These are phyloP conservation scores for Hyaloscypha variabilis DNA, from an alignment of 495 filamentous ascomycete genomes.

Conservation along the genomic window DNA sequence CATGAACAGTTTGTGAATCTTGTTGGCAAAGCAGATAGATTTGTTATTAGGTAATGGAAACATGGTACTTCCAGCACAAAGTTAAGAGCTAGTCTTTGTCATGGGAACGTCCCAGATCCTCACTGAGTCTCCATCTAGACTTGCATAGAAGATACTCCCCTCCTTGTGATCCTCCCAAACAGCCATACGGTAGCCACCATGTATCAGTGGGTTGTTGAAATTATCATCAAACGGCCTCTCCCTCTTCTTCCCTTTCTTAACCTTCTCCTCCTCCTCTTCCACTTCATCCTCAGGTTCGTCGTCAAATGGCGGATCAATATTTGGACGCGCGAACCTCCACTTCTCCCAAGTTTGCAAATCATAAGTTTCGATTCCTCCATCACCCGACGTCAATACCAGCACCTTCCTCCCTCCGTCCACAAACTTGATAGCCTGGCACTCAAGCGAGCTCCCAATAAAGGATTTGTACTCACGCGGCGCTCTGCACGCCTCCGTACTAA, in stretches of 20 bases:
- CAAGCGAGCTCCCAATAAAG: constrained; percentile 9
- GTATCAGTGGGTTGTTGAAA: background rate
- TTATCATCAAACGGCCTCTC: background rate
- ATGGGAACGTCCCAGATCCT: constrained; percentile 18
- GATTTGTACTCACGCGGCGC: background rate
- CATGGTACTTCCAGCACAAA: too few relatives aligned
- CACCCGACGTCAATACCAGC: constrained; percentile 13
- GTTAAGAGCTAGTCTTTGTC: too few relatives aligned
- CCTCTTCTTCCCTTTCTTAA: background rate
- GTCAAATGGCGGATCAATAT: constrained; percentile 6
- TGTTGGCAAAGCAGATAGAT: too few relatives aligned
- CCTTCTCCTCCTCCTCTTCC: background rate
- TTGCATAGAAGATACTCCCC: constrained; percentile 10
- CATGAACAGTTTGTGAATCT: too few relatives aligned
- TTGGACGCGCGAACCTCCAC: constrained; percentile 19
- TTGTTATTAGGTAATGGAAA: too few relatives aligned
- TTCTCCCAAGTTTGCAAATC: constrained; percentile 14
- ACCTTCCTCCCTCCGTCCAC: constrained; percentile 20
- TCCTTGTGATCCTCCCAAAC: constrained; percentile 13
- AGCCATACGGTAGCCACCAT: constrained; percentile 14
- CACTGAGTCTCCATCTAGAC: constrained; percentile 16
- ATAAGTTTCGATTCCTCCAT: constrained; percentile 19
- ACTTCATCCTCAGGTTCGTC: background rate
- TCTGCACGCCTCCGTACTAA: background rate
- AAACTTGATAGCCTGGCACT: constrained; percentile 4